These are phyloP conservation scores for Pugionium cornutum DNA, from an alignment of 345 rosid species.

Conservation along the genomic window DNA sequence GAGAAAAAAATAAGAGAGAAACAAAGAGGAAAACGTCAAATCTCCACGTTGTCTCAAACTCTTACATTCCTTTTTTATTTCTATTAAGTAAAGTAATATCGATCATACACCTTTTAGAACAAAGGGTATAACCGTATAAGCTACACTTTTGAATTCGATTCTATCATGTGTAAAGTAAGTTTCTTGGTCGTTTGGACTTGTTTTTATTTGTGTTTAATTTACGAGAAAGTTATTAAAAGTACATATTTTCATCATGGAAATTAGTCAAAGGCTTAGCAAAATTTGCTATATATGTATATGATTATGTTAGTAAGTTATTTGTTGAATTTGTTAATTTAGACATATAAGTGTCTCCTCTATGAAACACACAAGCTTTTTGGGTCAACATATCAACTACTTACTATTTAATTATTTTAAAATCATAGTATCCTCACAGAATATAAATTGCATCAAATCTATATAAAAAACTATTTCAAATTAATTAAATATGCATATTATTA, in stretches of 20 bases:
- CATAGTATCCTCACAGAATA: too few relatives aligned
- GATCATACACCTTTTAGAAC: not conserved
- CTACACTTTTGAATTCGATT: not conserved
- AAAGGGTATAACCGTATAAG: not conserved
- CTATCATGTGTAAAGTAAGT: not conserved
- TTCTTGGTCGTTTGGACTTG: not conserved
- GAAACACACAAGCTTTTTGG: not conserved
- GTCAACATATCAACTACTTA: too few relatives aligned
- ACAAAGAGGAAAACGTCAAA: slow-evolving; percentile 52
- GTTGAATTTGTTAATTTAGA: not conserved
- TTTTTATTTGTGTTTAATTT: not conserved
- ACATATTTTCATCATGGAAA: too few relatives aligned
- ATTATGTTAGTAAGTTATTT: not conserved
- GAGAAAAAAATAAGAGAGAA: not conserved
- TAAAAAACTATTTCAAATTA: too few relatives aligned
- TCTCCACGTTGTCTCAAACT: slow-evolving; percentile 48
- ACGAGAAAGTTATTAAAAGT: not conserved
- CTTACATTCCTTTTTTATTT: slow-evolving; percentile 27
- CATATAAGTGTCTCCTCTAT: not conserved
- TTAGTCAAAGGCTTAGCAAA: too few relatives aligned
- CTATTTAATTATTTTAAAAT: too few relatives aligned
- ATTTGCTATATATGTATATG: too few relatives aligned
- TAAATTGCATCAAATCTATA: too few relatives aligned
- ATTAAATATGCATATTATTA: too few relatives aligned
- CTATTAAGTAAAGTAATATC: not conserved